These are phyloP conservation scores for Fusarium aywerte DNA, from an alignment of 2,329 filamentous ascomycete species.

Conservation along the genomic window DNA sequence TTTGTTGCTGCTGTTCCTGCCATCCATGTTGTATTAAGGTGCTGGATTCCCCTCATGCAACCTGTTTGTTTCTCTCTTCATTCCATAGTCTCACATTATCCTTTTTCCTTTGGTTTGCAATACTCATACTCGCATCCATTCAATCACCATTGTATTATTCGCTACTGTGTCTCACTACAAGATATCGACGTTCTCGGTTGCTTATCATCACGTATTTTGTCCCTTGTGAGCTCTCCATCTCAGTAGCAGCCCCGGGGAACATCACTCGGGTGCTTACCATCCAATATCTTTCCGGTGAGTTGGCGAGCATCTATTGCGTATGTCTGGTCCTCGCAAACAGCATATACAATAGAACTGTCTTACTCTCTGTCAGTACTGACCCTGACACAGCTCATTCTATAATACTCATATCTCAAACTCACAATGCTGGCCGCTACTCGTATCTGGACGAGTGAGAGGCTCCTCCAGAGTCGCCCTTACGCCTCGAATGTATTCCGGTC, in stretches of 20 bases:
- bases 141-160: slow-evolving; percentile 18
- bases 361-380: slow-evolving; percentile 1
- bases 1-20: slow-evolving; percentile 24
- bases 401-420: slow-evolving; percentile 7
- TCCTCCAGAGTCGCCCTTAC: slow-evolving; percentile 37
- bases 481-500: slow-evolving; percentile 26
- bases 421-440: slow-evolving; percentile 45
- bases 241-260: slow-evolving; percentile 16
- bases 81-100: slow-evolving; percentile 6
- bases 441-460: slow-evolving; percentile 46
- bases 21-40: slow-evolving; percentile 23
- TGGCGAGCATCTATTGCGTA: neutral
- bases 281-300: slow-evolving; percentile 21
- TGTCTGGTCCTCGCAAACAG: neutral
- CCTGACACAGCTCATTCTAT: neutral
- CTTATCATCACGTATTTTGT: neutral
- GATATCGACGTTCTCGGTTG: slow-evolving; percentile 1
- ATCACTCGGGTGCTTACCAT: slow-evolving; percentile 16
- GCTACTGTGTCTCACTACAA: slow-evolving; percentile 20
- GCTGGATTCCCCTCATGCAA: slow-evolving; percentile 28
- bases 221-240: slow-evolving; percentile 1
- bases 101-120: neutral
- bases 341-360: neutral
- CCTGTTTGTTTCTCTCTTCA: slow-evolving; percentile 15
- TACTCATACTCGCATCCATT: slow-evolving; percentile 7